Evolutionary conservation across 2,329 filamentous ascomycete species (phyloP), one percentile per base, ranked within the genome.

Genomic region (Fusarium fracticaudum): DNA sequence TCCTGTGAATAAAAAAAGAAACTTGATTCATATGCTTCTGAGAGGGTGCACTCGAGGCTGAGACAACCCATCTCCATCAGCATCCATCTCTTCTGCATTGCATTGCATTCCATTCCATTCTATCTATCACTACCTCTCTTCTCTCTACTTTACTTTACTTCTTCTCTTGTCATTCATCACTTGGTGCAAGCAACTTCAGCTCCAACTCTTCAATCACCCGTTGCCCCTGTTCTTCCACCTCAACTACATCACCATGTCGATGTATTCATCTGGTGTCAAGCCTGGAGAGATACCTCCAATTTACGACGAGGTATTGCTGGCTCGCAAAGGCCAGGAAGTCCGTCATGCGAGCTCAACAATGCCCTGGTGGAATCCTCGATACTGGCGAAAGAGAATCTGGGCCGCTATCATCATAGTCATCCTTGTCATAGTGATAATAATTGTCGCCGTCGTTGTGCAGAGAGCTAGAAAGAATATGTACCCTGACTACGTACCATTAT

Each of bases 331-430:
- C 33, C 66, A 75, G 53, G 69, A 69, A 64, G 31, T 77, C 26
- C 76, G 71, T 8, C 76, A 64, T 29, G 76, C 74, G 22, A 73
- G 76, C 22, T 68, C 80, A 11, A 75, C 70, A 35, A 79, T 78
- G 68, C 80, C 82, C 13, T 82, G 79, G 80, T 89, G 85, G 79
- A 84, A 90, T 69, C 85, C 86, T 1, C 83, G 83, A 57, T 83
- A 83, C 53, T 92, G 90, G 90, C 81, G 85, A 45, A 86, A 86
- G 77, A 86, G 84, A 66, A 84, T 82, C 17, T 91, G 87, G 86
- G 76, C 87, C 11, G 84, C 73, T 8, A 77, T 82, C 3, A 72
- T 83, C 3, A 63, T 85, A 5, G 80, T 81, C 31, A 54, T 86
- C 5, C 75, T 83, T 40, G 78, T 91, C 20, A 76, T 89, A 45